Evolutionary conservation across 2,329 filamentous ascomycete species (phyloP), one percentile per base, ranked within the genome.

Genomic region (Camillea tinctor): DNA sequence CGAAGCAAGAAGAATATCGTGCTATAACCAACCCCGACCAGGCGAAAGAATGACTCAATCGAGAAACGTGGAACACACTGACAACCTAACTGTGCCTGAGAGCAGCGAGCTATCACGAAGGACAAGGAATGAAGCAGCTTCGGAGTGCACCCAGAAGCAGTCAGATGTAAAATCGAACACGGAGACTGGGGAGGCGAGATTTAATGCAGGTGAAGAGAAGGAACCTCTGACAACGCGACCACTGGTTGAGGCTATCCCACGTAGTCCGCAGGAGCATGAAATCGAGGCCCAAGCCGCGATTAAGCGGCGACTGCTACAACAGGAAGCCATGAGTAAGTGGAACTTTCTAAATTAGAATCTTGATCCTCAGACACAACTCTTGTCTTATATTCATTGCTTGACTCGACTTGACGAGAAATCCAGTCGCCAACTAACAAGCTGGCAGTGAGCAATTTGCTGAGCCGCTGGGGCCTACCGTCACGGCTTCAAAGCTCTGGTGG

Each of bases 1-100:
- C 13, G 65, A 67, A 58, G 61, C 59, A n/a, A 58, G 53, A 48
- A 55, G 57, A 50, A 50, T 62, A 19, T 63, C 58, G 6, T 44
- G 15, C 5, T 54, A 61, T 2, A 62, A 57, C 36, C 50, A 52
- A 30, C 20, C 17, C 21, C 50, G 55, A 24, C 54, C n/a, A 7
- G 60, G 50, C n/a, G 60, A 62, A 19, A 54, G 13, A 30, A n/a
- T 21, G 5, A 9, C 44, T 50, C 4, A 24, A 52, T 4, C 44
- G 36, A 50, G 36, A 17, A 17, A 21, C 22, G n/a, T 17, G 51
- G 50, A 20, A 13, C n/a, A 26, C 17, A 3, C 50, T 19, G 49
- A 55, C 4, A 6, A 7, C 21, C 52, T 9, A 26, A 54, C 3
- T 30, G 26, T 30, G 7, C 26, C 26, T 30, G 13, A 30, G 13